Conservation (phyloP, 2,329 filamentous ascomycete species). For the Clarireedia monteithiana region DNA sequence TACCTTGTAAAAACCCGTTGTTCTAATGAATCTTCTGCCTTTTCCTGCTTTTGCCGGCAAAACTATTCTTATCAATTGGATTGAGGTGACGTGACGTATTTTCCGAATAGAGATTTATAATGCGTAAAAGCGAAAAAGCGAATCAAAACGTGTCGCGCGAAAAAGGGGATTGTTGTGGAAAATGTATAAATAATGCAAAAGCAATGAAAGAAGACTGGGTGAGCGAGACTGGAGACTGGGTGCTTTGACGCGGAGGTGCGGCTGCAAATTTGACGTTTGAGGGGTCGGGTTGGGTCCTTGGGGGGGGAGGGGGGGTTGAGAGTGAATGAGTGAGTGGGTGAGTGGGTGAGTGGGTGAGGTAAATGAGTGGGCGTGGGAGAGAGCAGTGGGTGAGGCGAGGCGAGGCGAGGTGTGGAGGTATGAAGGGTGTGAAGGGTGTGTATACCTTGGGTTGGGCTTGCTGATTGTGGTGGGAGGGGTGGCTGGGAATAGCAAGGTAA, state of each 20-base stretch:
- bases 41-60: slow-evolving; percentile 20
- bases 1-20: slow-evolving; percentile 26
- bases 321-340: too few species aligned
- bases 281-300: neutral
- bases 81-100: slow-evolving; percentile 18
- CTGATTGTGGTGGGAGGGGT: too few species aligned
- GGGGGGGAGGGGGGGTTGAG: neutral
- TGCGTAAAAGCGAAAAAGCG: neutral
- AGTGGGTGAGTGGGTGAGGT: neutral
- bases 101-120: slow-evolving; percentile 2
- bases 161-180: neutral
- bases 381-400: neutral
- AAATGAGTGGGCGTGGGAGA: neutral
- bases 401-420: neutral
- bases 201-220: neutral
- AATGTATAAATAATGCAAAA: neutral
- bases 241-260: neutral
- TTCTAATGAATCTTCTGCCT: slow-evolving; percentile 10
- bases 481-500: too few species aligned
- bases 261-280: neutral
- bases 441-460: too few species aligned
- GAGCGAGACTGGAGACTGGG: neutral
- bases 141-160: neutral
- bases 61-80: slow-evolving; percentile 1
- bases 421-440: too few species aligned